Base-by-base conservation (phyloP, 352 stramenopile genomes). In the Peronospora tabacina region DNA sequence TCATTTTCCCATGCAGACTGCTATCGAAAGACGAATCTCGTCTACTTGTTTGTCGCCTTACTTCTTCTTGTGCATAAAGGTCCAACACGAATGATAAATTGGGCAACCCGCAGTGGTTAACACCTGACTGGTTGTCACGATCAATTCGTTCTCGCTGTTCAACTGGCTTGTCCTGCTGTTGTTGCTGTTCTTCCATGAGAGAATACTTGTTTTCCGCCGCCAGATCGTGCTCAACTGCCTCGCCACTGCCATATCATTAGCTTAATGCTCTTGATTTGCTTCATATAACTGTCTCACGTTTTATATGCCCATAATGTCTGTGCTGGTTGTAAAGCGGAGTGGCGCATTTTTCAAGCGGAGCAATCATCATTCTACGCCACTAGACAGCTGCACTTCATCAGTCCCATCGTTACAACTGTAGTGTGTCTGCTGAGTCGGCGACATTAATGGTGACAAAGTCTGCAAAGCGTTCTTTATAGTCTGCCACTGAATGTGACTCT, bases 171-270 rank as follows among this genome's bases (percentile, higher is more conserved):
- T 62, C n/a, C n/a, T 63, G 45, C 32, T 61, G 29, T 24, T 63
- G 40, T 12, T 57, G 49, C 7, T 63, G 46, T 22, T 68, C 55
- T 26, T 90, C 80, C 33, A 49, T 61, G 5, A 75, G 40, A n/a
- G 57, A 82, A 88, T 13, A 49, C 48, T 16, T 75, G 56, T 42
- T 81, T 44, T 90, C 80, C 0, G 63, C 68, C 0, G 69, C 80
- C 26, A 90, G 46, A 49, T 86, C 69, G 12, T 61, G 61, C 47
- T 90, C 80, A 24, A 90, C 72, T 4, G 75, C 75, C 59, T 90
- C 80, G 89, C 87, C 36, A 84, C 77, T 0, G 80, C 80, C 32
- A 90, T 66, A 15, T 87, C 80, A 32, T 85, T 62, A 0, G 80
- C 80, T 49, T 90, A 75, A 34, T 62, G 66, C 29, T 82, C 59